Evolutionary conservation across 257 asterid species (phyloP).

Genomic region (Nicotiana noctiflora): DNA sequence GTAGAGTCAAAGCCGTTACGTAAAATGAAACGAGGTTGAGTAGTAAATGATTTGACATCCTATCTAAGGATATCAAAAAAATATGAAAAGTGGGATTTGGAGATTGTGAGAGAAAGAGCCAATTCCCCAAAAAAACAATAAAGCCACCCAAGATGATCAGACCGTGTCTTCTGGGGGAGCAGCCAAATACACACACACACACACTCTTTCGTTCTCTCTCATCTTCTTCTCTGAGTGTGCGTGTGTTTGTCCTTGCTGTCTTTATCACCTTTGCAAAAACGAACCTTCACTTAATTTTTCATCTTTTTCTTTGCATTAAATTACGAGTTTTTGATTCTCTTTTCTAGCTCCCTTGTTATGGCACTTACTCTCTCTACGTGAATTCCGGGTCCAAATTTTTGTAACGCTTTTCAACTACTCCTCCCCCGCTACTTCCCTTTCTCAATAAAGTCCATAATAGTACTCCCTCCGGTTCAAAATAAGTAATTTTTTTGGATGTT

Average conservation of each 20-base stretch:
- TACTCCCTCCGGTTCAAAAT: too few relatives aligned
- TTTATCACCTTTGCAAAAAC: not conserved
- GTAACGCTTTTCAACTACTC: constrained; percentile 15
- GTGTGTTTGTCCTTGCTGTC: not conserved
- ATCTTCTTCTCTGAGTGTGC: not conserved
- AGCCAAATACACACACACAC: not conserved
- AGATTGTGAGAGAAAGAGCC: constrained; percentile 2
- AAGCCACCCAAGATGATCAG: constrained; percentile 16
- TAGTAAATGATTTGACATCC: not conserved
- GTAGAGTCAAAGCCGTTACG: not conserved
- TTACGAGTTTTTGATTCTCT: not conserved
- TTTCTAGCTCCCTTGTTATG: not conserved
- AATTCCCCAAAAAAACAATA: constrained; percentile 11
- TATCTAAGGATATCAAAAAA: not conserved
- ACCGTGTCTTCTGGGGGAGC: constrained; percentile 21
- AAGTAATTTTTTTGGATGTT: too few relatives aligned
- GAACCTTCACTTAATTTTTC: not conserved
- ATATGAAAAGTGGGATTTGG: not conserved
- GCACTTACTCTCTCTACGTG: not conserved
- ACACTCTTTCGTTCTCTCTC: not conserved
- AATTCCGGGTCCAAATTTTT: constrained; percentile 7
- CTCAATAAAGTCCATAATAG: not conserved
- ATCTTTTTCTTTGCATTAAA: not conserved
- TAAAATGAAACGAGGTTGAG: not conserved
- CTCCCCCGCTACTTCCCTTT: not conserved